phyloP scores from a whole-genome alignment of 2,329 filamentous ascomycete species.

The Aspergillus fijiensis region DNA sequence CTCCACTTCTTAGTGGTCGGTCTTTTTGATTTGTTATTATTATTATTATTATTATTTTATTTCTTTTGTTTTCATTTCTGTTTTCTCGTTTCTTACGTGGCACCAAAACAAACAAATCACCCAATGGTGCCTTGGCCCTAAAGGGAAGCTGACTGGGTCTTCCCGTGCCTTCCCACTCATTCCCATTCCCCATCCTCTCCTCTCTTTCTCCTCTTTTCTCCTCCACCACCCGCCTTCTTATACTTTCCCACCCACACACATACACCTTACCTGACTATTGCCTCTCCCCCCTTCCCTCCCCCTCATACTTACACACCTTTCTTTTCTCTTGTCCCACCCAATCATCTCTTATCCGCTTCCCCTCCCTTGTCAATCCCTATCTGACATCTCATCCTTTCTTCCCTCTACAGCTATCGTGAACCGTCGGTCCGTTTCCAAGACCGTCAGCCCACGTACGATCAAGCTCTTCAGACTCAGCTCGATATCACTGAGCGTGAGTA shows the following conservation, averaged over 20 bases:
- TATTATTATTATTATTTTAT: not conserved
- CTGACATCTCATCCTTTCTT: constrained; percentile 25
- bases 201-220: constrained; percentile 3
- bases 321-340: constrained; percentile 10
- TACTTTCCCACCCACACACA: constrained; percentile 16
- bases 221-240: constrained; percentile 1
- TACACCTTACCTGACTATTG: not conserved
- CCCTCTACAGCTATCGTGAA: constrained; percentile 54
- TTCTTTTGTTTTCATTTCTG: not conserved
- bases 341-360: constrained; percentile 8
- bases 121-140: not conserved
- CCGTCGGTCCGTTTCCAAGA: constrained; percentile 52
- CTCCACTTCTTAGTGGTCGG: constrained; percentile 6
- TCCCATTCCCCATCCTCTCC: not conserved
- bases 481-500: constrained; percentile 62
- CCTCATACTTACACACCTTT: not conserved
- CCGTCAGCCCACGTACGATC: constrained; percentile 41
- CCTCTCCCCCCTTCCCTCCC: constrained; percentile 8
- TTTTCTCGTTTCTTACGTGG: constrained; percentile 20
- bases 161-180: constrained; percentile 1
- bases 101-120: constrained; percentile 23
- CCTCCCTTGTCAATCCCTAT: constrained; percentile 4
- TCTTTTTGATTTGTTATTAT: too few species aligned
- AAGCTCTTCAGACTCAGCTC: constrained; percentile 49
- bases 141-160: not conserved